Evolutionary conservation across 495 filamentous ascomycete genomes (phyloP).

Genomic region (Cenococcum geophilum): DNA sequence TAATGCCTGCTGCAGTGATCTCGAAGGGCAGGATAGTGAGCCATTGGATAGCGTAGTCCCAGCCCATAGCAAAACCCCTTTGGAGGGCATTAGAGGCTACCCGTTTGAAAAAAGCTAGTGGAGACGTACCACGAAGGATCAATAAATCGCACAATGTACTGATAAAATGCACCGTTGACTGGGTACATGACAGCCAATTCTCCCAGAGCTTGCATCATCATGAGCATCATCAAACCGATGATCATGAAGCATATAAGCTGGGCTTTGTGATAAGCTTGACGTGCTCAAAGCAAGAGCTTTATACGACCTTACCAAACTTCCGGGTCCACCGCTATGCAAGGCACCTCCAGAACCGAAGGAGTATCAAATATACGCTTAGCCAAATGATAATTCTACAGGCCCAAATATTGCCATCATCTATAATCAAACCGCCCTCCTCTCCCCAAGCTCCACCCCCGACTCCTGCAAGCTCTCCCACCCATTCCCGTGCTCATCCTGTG

Average conservation of each 20-base stretch:
- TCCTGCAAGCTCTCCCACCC: background rate
- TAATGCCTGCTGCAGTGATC: constrained; percentile 51
- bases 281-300: background rate
- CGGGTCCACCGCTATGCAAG: constrained; percentile 29
- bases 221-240: constrained; percentile 49
- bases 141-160: constrained; percentile 51
- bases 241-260: constrained; percentile 47
- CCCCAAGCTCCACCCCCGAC: background rate
- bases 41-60: constrained; percentile 47
- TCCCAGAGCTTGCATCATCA: constrained; percentile 56
- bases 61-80: constrained; percentile 48
- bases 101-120: background rate
- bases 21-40: constrained; percentile 46
- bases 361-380: too few species aligned
- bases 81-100: background rate
- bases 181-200: constrained; percentile 67
- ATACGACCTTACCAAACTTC: constrained; percentile 25
- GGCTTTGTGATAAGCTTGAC: constrained; percentile 5
- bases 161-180: constrained; percentile 56
- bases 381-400: too few species aligned
- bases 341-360: constrained; percentile 27
- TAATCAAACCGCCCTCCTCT: background rate
- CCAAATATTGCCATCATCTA: too few species aligned
- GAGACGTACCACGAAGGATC: constrained; percentile 46
- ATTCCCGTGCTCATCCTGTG: background rate